Evolutionary conservation across 306 rosid species (phyloP), one percentile per base, ranked within the genome.

Genomic region (Medicago lupulina): DNA sequence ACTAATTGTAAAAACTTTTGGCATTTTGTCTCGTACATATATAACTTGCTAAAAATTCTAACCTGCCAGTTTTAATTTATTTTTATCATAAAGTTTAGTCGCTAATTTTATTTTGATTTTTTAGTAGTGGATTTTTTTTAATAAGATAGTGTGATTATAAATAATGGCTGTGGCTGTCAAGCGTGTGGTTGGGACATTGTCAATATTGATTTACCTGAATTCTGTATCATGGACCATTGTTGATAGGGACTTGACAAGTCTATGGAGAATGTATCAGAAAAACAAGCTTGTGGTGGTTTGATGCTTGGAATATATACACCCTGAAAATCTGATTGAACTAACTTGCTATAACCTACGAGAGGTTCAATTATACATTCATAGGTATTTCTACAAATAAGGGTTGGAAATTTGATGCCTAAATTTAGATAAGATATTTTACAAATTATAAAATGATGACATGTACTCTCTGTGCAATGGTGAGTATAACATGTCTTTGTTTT

Each of bases 161-260:
- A 31, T 76, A 50, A 31, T 58, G 11, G 36, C 18, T 21, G 46
- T 40, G 39, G 25, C 1, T 58, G 66, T 17, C 6, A 74, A 80
- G 76, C 58, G 83, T 80, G 84, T 67, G 80, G 60, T 31, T 39
- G 18, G 71, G 76, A 74, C 49, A 59, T 36, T 67, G 67, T 16
- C 71, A 40, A 39, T 9, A 57, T 36, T 67, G 15, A 66, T 74
- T 50, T 4, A 55, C 44, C 36, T 55, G 9, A 66, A 70, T 61
- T 61, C 3, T 7, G 41, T 15, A 31, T 18, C 11, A 5, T 31
- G 67, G 67, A 61, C 67, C 67, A 61, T 61, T 61, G 13, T 15
- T 61, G 41, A 61, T 61, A 28, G 43, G 1, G 43, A 61, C 31
- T 61, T 7, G 7, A 18, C 25, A 9, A 19, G 61, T 55, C 61